These are phyloP conservation scores for Talinum fruticosum DNA, from an alignment of 148 eudicot genomes.

Conservation along the genomic window DNA sequence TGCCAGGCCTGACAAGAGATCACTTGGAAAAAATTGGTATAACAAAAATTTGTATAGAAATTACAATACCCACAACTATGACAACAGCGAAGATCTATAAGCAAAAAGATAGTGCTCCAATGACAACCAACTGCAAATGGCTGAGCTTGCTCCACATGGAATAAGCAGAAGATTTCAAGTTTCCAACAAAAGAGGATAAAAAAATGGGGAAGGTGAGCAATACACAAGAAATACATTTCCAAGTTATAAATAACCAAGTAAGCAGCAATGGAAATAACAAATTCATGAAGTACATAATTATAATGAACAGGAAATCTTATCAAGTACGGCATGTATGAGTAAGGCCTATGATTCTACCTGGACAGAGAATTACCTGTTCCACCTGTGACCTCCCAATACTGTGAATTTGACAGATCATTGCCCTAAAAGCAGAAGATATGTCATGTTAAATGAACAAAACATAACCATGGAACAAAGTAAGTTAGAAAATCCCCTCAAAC, in stretches of 20 bases:
- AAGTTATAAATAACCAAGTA: background rate
- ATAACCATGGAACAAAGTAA: background rate
- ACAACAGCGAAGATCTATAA: background rate
- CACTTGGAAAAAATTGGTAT: constrained; percentile 10
- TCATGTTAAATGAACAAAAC: background rate
- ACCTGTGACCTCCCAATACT: constrained; percentile 44
- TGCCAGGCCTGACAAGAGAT: constrained; percentile 75
- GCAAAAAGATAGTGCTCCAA: constrained; percentile 4
- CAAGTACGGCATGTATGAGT: background rate
- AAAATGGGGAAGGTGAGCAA: background rate
- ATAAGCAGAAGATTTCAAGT: background rate
- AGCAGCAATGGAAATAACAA: background rate
- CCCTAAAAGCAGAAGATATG: constrained; percentile 35
- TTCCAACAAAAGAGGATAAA: background rate
- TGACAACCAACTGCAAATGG: background rate
- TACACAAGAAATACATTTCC: background rate
- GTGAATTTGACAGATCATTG: constrained; percentile 47
- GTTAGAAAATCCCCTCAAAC: background rate
- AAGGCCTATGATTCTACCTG: background rate
- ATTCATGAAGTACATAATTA: background rate
- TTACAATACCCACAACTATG: background rate
- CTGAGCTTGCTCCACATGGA: background rate
- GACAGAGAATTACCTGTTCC: constrained; percentile 65
- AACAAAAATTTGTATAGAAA: background rate
- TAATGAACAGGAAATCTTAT: background rate